Base-by-base conservation (phyloP, 352 stramenopile genomes). In the Phytophthora ramorum region DNA sequence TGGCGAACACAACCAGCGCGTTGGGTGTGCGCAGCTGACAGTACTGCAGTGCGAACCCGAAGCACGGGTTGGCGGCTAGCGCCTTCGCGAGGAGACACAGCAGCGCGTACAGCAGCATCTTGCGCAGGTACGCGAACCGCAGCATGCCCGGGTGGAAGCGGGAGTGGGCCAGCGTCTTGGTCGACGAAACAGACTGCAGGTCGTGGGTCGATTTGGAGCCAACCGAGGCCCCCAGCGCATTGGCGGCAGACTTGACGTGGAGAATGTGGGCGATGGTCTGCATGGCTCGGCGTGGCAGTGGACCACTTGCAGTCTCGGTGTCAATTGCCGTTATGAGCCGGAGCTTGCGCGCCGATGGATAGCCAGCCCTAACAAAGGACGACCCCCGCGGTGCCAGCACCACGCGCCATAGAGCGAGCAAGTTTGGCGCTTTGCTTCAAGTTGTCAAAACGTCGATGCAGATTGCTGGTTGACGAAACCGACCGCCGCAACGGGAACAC, bases 21-120 rank as follows among this genome's bases (percentile, higher is more conserved):
- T 68, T 72, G 2, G 58, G 50, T 26, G 46, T 58, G 7, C 64
- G 51, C 50, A 72, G 24, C n/a, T 68, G 64, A 35, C 58, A 72
- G 51, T 72, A 72, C 37, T 72, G 64, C 49, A 68, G 41, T 9
- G 58, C 58, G 58, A 72, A 63, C 3, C 64, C 40, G 44, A 72
- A 63, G 38, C 64, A 72, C 28, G 64, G 64, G 30, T 63, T 72
- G 1, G 64, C 64, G 22, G 50, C 12, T 37, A 72, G 5, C 12
- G 64, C 50, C 57, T 68, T 72, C 7, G 30, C 57, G 4, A 72
- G n/a, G 19, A 72, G 50, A n/a, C 48, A 72, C 43, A 68, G 37
- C 24, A 72, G 50, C 50, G 58, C 32, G 37, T 68, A 68, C 44
- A 68, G 20, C 35, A 72, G 30, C 50, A 68, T 63, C 64, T 72